Conservation (phyloP, 2,329 filamentous ascomycete species). For the Dryadomyces quercus-mongolicae region DNA sequence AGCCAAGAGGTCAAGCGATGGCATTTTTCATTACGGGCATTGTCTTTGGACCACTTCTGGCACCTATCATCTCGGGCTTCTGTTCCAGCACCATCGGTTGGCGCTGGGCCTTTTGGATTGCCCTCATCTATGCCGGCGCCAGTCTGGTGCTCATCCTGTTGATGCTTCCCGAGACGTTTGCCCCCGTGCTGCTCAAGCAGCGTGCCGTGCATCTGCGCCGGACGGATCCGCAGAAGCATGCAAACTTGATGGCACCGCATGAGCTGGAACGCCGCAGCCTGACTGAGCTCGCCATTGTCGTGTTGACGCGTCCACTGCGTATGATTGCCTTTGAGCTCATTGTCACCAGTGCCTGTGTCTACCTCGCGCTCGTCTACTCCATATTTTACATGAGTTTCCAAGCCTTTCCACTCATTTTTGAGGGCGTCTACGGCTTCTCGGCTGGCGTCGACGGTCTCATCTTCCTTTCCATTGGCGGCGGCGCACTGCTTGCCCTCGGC, state of each 20-base stretch:
- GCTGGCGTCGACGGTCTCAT: conserved; percentile 53
- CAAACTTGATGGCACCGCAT: conserved; percentile 38
- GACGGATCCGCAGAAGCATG: conserved; percentile 27
- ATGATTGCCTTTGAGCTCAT: conserved; percentile 66
- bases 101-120: conserved; percentile 63
- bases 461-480: conserved; percentile 57
- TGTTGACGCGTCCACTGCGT: conserved; percentile 56
- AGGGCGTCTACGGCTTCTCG: conserved; percentile 47
- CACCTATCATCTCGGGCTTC: conserved; percentile 54
- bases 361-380: conserved; percentile 58
- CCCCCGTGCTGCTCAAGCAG: conserved; percentile 41
- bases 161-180: conserved; percentile 55
- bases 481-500: conserved; percentile 43
- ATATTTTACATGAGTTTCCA: conserved; percentile 64
- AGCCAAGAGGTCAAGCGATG: conserved; percentile 46
- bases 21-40: conserved; percentile 48
- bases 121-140: conserved; percentile 51
- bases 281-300: conserved; percentile 51
- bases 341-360: conserved; percentile 56
- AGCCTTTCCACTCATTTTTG: conserved; percentile 61
- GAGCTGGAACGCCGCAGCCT: conserved; percentile 49
- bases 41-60: conserved; percentile 52
- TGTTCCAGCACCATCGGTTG: conserved; percentile 41
- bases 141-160: conserved; percentile 37
- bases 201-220: conserved; percentile 46